Percentiles rank a stretch among this genome's conserved stretches.
Evolutionary conservation across 352 stramenopile species (phyloP).

Genomic region (Pythium plurisporium): DNA sequence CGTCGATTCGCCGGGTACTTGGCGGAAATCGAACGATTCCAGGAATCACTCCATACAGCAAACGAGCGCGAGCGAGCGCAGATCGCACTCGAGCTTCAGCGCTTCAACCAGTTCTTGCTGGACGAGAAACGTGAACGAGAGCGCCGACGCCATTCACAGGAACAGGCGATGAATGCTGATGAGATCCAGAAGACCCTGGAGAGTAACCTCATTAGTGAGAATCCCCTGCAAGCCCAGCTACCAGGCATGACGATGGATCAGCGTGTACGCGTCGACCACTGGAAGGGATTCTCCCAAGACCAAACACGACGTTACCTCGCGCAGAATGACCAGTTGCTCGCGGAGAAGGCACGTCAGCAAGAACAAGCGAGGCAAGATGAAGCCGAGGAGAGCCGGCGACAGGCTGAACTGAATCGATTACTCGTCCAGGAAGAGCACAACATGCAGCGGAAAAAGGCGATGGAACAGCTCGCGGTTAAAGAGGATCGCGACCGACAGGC

Average conservation of each 20-base stretch:
- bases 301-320: conserved; percentile 50
- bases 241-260: conserved; percentile 35
- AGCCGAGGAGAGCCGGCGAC: conserved; percentile 30
- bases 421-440: conserved; percentile 47
- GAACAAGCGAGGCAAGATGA: conserved; percentile 34
- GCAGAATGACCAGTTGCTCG: conserved; percentile 54
- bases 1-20: conserved; percentile 42
- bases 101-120: conserved; percentile 48
- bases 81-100: conserved; percentile 43
- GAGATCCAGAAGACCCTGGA: conserved; percentile 58
- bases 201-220: conserved; percentile 72
- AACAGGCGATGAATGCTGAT: conserved; percentile 45
- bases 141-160: conserved; percentile 25
- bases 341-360: conserved; percentile 40
- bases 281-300: conserved; percentile 68
- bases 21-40: conserved; percentile 50
- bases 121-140: conserved; percentile 41
- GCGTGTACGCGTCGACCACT: conserved; percentile 73
- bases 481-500: conserved; percentile 43
- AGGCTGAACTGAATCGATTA: conserved; percentile 40
- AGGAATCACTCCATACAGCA: conserved; percentile 49
- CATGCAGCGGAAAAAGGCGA: conserved; percentile 40
- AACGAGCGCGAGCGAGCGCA: conserved; percentile 49
- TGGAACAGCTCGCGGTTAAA: conserved; percentile 51
- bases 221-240: conserved; percentile 46